Percentiles rank a stretch among this genome's conserved stretches.
Evolutionary conservation across 805 yeast species (phyloP).

Genomic region (Sugiyamaella valdiviana): DNA sequence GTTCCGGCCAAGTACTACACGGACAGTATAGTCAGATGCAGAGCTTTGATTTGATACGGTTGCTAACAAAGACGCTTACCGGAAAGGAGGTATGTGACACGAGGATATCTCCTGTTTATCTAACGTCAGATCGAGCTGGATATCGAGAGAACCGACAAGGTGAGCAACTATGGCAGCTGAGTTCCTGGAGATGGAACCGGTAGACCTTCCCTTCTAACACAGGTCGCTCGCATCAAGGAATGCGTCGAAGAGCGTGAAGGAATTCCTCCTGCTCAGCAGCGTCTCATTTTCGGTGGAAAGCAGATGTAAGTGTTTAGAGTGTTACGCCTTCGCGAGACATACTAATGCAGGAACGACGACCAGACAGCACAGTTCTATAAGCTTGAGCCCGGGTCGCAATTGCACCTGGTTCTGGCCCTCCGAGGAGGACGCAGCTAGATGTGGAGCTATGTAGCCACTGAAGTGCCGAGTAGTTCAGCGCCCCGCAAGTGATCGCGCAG

Average conservation of each 20-base stretch:
- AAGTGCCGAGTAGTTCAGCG: background rate
- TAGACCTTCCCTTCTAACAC: constrained; percentile 23
- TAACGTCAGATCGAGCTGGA: constrained; percentile 54
- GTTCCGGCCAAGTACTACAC: too few species aligned
- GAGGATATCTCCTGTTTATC: background rate
- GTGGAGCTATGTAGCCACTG: background rate
- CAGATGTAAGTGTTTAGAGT: constrained; percentile 57
- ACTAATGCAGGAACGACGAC: constrained; percentile 54
- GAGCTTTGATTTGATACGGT: too few species aligned
- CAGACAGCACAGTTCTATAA: constrained; percentile 65
- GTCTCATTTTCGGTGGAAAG: constrained; percentile 82
- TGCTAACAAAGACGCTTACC: constrained; percentile 50
- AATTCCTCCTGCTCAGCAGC: constrained; percentile 92
- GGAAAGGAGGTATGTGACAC: constrained; percentile 57
- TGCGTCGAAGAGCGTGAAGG: constrained; percentile 94
- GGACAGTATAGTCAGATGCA: too few species aligned
- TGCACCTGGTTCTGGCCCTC: constrained; percentile 85
- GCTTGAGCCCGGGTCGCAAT: constrained; percentile 76
- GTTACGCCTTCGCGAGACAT: background rate
- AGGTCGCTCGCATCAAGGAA: constrained; percentile 72
- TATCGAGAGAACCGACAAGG: constrained; percentile 61
- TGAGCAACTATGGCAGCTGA: constrained; percentile 26
- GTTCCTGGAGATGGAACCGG: background rate
- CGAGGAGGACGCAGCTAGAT: constrained; percentile 63
- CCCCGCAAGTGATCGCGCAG: too few species aligned